Conservation (phyloP, 2,329 filamentous ascomycete genomes). For the Fusarium verrucosum region DNA sequence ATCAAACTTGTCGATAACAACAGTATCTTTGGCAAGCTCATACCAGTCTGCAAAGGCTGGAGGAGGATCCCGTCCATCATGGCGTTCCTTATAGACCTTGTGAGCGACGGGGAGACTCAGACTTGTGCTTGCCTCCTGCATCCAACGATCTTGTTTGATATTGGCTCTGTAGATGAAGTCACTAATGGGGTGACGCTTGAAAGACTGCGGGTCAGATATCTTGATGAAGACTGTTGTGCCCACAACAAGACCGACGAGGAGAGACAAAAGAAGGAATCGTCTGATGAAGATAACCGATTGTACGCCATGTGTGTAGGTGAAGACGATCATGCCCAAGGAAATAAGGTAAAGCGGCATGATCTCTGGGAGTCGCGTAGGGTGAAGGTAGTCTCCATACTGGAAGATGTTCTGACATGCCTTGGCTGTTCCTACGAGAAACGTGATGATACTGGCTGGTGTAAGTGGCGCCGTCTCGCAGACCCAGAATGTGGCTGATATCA, state of each 20-base stretch:
- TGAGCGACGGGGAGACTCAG: slow-evolving; percentile 58
- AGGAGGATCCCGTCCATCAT: slow-evolving; percentile 75
- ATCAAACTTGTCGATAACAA: slow-evolving; percentile 82
- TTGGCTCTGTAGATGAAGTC: slow-evolving; percentile 60
- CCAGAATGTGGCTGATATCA: slow-evolving; percentile 58
- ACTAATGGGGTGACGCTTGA: slow-evolving; percentile 57
- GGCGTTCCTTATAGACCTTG: slow-evolving; percentile 60
- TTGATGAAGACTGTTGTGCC: slow-evolving; percentile 51
- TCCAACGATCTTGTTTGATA: slow-evolving; percentile 60
- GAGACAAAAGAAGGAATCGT: slow-evolving; percentile 52
- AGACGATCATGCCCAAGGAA: slow-evolving; percentile 53
- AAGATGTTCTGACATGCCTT: slow-evolving; percentile 50
- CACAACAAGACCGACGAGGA: slow-evolving; percentile 52
- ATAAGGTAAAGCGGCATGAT: slow-evolving; percentile 54
- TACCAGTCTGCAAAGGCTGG: slow-evolving; percentile 89
- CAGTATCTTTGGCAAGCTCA: slow-evolving; percentile 75
- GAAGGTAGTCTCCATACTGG: slow-evolving; percentile 57
- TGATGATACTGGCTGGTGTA: slow-evolving; percentile 54
- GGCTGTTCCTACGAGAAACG: slow-evolving; percentile 54
- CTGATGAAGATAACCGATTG: slow-evolving; percentile 55
- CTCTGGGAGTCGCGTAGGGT: slow-evolving; percentile 50
- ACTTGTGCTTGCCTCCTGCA: slow-evolving; percentile 58
- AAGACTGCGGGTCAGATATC: slow-evolving; percentile 45
- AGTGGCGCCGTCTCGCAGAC: slow-evolving; percentile 58
- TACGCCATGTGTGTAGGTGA: slow-evolving; percentile 56